Percentiles rank a stretch among this genome's conserved stretches.
phyloP scores from a whole-genome alignment of 2,329 filamentous ascomycete species.

The Fusarium oligoseptatum region DNA sequence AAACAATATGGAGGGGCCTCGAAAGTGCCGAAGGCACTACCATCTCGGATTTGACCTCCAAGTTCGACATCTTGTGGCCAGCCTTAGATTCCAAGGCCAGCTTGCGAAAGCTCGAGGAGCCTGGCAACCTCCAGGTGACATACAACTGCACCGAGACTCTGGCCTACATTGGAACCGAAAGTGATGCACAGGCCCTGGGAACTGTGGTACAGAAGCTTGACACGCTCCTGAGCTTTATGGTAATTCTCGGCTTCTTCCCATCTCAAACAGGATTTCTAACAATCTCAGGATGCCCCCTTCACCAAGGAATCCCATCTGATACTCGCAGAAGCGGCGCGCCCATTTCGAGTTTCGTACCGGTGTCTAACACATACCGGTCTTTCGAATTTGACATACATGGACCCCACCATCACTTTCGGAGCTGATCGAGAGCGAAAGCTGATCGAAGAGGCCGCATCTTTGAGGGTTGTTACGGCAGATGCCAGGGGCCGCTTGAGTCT shows the following conservation, averaged over 20 bases:
- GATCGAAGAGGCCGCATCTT: constrained; percentile 33
- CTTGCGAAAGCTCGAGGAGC: constrained; percentile 25
- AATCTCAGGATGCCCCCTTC: constrained; percentile 21
- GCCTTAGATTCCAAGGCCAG: constrained; percentile 1
- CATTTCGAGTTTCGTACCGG: constrained; percentile 36
- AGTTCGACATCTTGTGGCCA: constrained; percentile 33
- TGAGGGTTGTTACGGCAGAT: constrained; percentile 36
- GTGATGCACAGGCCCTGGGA: constrained; percentile 15
- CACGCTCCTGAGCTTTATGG: constrained; percentile 32
- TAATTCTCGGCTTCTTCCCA: neutral
- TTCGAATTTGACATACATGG: constrained; percentile 44
- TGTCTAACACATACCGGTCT: constrained; percentile 48
- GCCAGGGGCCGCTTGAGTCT: constrained; percentile 2
- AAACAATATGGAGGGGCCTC: constrained; percentile 45
- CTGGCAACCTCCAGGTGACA: constrained; percentile 41
- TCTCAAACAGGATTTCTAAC: constrained; percentile 19
- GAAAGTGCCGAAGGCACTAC: constrained; percentile 20
- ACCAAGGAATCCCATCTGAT: constrained; percentile 41
- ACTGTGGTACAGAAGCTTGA: constrained; percentile 39
- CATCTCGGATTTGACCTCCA: constrained; percentile 28
- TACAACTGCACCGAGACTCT: constrained; percentile 45
- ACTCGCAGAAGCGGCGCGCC: constrained; percentile 25
- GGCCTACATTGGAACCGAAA: constrained; percentile 47
- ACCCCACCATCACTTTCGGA: neutral
- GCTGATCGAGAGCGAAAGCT: constrained; percentile 27